Conservation (phyloP, 2,329 filamentous ascomycete species). For the Penicillium nordicum region DNA sequence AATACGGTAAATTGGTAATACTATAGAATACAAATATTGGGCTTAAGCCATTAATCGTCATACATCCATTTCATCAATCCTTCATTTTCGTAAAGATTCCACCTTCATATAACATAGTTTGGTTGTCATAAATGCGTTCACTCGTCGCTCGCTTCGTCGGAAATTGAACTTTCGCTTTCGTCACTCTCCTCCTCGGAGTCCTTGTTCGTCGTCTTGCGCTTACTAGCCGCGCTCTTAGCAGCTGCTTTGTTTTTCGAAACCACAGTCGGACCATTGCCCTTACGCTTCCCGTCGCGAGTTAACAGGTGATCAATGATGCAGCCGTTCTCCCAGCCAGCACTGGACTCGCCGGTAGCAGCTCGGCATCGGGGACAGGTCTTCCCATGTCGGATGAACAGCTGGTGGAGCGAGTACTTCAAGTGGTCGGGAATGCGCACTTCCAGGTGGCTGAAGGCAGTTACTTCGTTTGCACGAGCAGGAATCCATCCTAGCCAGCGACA, state of each 20-base stretch:
- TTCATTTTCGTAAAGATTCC: not conserved
- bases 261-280: constrained; percentile 16
- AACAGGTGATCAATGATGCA: constrained; percentile 65
- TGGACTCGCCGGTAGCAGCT: constrained; percentile 59
- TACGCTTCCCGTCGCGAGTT: constrained; percentile 53
- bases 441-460: constrained; percentile 57
- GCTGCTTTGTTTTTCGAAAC: constrained; percentile 3
- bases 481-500: constrained; percentile 62
- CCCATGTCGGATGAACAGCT: constrained; percentile 61
- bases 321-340: constrained; percentile 60
- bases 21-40: not conserved
- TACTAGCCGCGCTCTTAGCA: not conserved
- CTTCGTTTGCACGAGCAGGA: constrained; percentile 47
- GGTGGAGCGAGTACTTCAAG: constrained; percentile 61
- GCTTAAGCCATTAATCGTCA: not conserved
- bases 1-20: not conserved
- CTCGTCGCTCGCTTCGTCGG: not conserved
- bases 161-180: not conserved
- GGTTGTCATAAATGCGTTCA: not conserved
- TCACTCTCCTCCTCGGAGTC: not conserved
- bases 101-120: not conserved
- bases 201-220: not conserved
- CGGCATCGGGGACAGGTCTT: constrained; percentile 60
- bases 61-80: not conserved
- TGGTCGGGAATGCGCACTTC: constrained; percentile 60